Percentiles rank a stretch among this genome's conserved stretches.
Evolutionary conservation across 2,329 filamentous ascomycete species (phyloP).

Genomic region (Epicoccum sorghinum): DNA sequence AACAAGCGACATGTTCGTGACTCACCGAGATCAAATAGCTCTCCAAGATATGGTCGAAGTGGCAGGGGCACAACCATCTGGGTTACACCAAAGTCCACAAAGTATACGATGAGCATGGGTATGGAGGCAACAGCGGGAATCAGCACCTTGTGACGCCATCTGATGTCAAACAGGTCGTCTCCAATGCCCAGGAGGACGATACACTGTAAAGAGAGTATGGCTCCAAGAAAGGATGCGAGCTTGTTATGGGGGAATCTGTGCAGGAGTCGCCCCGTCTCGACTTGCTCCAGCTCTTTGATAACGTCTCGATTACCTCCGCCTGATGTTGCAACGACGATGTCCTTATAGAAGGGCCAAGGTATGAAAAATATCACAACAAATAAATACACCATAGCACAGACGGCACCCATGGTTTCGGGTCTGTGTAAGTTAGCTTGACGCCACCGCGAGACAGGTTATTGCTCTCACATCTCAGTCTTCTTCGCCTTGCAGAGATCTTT

Average conservation of each 20-base stretch:
- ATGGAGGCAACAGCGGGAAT: slow-evolving; percentile 94
- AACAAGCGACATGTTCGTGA: neutral
- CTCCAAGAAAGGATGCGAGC: slow-evolving; percentile 94
- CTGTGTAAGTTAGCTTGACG: slow-evolving; percentile 49
- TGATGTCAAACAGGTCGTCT: slow-evolving; percentile 96
- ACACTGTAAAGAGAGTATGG: slow-evolving; percentile 88
- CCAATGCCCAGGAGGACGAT: slow-evolving; percentile 90
- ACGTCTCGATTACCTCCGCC: slow-evolving; percentile 92
- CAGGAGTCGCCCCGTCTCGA: slow-evolving; percentile 82
- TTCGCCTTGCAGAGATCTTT: slow-evolving; percentile 83
- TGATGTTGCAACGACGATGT: slow-evolving; percentile 93
- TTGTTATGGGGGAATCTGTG: slow-evolving; percentile 95
- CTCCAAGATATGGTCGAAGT: slow-evolving; percentile 81
- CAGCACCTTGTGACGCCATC: slow-evolving; percentile 98
- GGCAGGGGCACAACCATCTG: slow-evolving; percentile 90
- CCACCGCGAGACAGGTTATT: neutral
- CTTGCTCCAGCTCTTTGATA: slow-evolving; percentile 72
- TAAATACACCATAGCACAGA: slow-evolving; percentile 91
- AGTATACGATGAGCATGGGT: slow-evolving; percentile 94
- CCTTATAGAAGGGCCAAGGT: slow-evolving; percentile 97
- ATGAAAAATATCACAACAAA: slow-evolving; percentile 90
- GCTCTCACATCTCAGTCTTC: slow-evolving; percentile 72
- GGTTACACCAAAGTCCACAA: slow-evolving; percentile 97
- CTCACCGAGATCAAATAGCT: slow-evolving; percentile 76
- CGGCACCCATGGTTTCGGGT: slow-evolving; percentile 94